Conservation (phyloP, 2,329 filamentous ascomycete species). For the Verticillium dahliae region DNA sequence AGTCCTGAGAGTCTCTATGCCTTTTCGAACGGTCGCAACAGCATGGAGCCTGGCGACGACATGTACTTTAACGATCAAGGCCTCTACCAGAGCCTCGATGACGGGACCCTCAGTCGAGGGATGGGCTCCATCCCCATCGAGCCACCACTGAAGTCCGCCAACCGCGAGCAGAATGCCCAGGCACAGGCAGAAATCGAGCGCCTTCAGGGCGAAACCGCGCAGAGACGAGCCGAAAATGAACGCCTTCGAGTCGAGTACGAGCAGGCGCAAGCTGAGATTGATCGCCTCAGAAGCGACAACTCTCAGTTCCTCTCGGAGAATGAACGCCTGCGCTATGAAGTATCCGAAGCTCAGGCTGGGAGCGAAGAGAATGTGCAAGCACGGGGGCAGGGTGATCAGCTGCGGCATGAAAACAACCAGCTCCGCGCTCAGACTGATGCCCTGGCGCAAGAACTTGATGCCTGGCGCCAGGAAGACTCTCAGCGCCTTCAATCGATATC, state of each 20-base stretch:
- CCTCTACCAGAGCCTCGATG: constrained; percentile 48
- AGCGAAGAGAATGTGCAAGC: constrained; percentile 35
- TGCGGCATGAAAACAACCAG: constrained; percentile 21
- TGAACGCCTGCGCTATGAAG: not conserved
- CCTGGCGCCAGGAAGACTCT: constrained; percentile 24
- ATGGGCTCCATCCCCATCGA: constrained; percentile 32
- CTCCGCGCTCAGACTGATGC: constrained; percentile 25
- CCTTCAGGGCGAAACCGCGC: constrained; percentile 34
- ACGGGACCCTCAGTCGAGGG: constrained; percentile 27
- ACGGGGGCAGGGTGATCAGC: constrained; percentile 22
- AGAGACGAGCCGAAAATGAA: constrained; percentile 9
- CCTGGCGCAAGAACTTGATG: constrained; percentile 26
- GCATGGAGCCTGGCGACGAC: constrained; percentile 49
- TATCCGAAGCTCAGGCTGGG: not conserved
- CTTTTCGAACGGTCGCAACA: constrained; percentile 55
- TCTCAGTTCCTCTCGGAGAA: not conserved
- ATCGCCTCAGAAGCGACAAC: not conserved
- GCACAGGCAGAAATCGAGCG: constrained; percentile 41
- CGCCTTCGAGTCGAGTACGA: constrained; percentile 14
- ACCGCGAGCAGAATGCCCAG: constrained; percentile 45
- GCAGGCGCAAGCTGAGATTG: not conserved
- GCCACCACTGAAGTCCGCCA: constrained; percentile 52
- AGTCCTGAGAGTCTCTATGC: constrained; percentile 73
- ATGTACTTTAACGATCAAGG: constrained; percentile 72
- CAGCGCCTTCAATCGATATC: constrained; percentile 45